phyloP scores from a whole-genome alignment of 2,329 filamentous ascomycete species.

The Phialophora tarda region DNA sequence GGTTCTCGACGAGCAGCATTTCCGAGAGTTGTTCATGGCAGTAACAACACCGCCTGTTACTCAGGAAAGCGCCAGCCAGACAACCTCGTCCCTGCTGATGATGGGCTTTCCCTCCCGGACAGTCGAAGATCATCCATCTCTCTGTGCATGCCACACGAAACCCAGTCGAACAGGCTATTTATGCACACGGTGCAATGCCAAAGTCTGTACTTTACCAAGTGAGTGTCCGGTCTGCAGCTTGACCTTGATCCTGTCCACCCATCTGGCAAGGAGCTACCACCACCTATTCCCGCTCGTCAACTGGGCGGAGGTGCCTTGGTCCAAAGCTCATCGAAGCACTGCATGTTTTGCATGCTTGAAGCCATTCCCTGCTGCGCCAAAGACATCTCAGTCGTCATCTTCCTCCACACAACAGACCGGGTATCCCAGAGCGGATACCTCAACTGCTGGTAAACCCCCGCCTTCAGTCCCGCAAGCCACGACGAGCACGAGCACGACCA shows the following conservation, averaged over 20 bases:
- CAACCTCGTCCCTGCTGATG: constrained; percentile 72
- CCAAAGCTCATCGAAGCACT: constrained; percentile 64
- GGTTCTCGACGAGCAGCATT: constrained; percentile 84
- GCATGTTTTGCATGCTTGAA: constrained; percentile 80
- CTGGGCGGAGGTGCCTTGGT: constrained; percentile 90
- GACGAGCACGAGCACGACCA: constrained; percentile 24
- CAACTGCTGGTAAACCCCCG: constrained; percentile 1
- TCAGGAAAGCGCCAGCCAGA: constrained; percentile 52
- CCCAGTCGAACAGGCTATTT: constrained; percentile 83
- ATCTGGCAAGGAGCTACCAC: constrained; percentile 90
- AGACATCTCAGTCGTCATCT: constrained; percentile 43
- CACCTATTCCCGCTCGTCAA: constrained; percentile 89
- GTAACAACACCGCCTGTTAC: constrained; percentile 89
- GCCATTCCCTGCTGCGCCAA: constrained; percentile 66
- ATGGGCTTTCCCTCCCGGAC: constrained; percentile 96
- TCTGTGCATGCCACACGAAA: constrained; percentile 89
- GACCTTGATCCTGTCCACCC: constrained; percentile 91
- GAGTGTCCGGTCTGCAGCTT: constrained; percentile 91
- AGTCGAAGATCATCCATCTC: constrained; percentile 71
- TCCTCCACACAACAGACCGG: constrained; percentile 36
- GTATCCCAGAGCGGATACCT: not conserved
- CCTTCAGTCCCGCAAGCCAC: not conserved
- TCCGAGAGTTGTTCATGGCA: constrained; percentile 84
- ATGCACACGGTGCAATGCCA: constrained; percentile 85
- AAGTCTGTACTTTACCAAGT: constrained; percentile 86